A percentile compares a stretch with the other conserved stretches of the same genome.
phyloP scores from a whole-genome alignment of 78 protist genomes.

The Dictyostelium capitatum region DNA sequence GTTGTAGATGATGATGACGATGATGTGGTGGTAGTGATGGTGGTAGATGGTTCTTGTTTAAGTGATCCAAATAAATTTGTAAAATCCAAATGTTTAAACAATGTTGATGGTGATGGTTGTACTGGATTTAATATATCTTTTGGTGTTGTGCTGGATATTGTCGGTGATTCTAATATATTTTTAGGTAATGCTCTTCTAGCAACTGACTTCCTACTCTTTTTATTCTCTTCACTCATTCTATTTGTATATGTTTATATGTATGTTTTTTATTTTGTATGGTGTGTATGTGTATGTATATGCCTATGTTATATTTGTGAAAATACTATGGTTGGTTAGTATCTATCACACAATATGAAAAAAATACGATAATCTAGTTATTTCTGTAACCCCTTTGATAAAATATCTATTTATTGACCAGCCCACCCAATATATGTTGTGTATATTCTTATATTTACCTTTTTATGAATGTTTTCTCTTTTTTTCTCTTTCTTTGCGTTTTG shows the following conservation, averaged over 20 bases:
- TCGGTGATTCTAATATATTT: slow-evolving; percentile 62
- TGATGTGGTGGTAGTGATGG: background rate
- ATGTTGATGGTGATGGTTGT: background rate
- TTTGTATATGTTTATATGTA: background rate
- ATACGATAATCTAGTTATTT: background rate
- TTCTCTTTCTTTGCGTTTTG: too few relatives aligned
- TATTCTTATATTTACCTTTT: too few relatives aligned
- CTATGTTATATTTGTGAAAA: background rate
- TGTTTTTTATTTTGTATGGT: background rate
- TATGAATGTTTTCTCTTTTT: too few relatives aligned
- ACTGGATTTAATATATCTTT: background rate
- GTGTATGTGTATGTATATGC: background rate
- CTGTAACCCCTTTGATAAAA: background rate
- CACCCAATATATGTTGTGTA: too few relatives aligned
- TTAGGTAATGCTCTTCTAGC: slow-evolving; percentile 78
- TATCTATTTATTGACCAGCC: too few relatives aligned
- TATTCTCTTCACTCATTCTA: background rate
- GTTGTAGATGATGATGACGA: background rate
- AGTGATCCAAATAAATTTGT: slow-evolving; percentile 34
- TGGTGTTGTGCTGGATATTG: slow-evolving; percentile 15
- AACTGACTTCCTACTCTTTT: slow-evolving; percentile 52
- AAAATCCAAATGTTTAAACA: slow-evolving; percentile 44
- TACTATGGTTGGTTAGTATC: background rate
- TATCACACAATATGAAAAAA: background rate
- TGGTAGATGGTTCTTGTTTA: background rate